Evolutionary conservation across 257 asterid genomes (phyloP), one percentile per base, ranked within the genome.

Genomic region (Primulina eburnea): DNA sequence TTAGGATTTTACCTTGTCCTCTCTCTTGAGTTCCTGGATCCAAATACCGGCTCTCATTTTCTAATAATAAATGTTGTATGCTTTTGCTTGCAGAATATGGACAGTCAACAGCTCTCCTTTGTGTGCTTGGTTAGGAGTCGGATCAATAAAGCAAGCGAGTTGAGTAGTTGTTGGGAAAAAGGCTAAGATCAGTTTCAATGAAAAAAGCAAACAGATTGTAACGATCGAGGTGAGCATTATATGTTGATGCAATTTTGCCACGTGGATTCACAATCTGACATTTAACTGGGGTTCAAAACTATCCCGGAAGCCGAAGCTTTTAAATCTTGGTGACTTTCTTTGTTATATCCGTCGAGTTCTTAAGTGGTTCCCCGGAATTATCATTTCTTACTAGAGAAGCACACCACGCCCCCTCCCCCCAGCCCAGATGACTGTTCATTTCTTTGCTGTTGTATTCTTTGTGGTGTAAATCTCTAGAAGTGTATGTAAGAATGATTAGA

Each of bases 391-490:
- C 32, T 9, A 52, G 70, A 21, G 38, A 53, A 52, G 26, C 26
- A 24, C 26, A 24, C 26, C 26, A n/a, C n/a, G n/a, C n/a, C 26
- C 1, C 26, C 26, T 1, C 26, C 1, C 26, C 64, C 68, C 21
- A 4, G 28, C 64, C 64, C 34, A 14, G 55, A n/a, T 47, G 57
- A 12, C 56, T 21, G 1, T 57, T 60, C 28, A 14, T 33, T 32
- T 26, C 32, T 75, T 57, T 29, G 33, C 34, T 7, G 9, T 60
- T 53, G 75, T 58, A 60, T 33, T 0, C 26, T 21, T 60, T 35
- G 65, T 68, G 68, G 69, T 30, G 50, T 61, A 18, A 50, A 38
- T 74, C 53, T 60, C 47, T 70, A 52, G 69, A 64, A 38, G 72
- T 69, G 68, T 69, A 69, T 59, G 34, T 40, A 57, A 60, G 62